Evolutionary conservation across 192 early-diverging fungal genomes (phyloP), one percentile per base, ranked within the genome.

Genomic region (Coemansia sp.): DNA sequence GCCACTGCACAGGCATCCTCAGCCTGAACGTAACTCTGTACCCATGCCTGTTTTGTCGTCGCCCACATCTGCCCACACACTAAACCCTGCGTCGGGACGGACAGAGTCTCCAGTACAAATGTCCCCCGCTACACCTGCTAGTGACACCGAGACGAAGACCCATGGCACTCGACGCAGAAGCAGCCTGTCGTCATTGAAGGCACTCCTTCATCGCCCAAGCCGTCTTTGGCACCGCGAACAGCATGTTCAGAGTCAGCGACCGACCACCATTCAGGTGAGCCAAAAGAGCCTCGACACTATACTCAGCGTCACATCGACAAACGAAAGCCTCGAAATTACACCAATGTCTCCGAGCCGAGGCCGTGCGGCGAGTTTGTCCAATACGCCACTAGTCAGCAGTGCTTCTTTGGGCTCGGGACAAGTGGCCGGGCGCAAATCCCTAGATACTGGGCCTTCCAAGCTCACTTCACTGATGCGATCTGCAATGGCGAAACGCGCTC

Each of bases 191-290:
- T 51, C 74, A 13, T 46, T 84, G 41, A 75, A 71, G 42, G 68
- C 63, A 18, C 64, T 84, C 10, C 78, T 84, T 41, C 70, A 67
- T 12, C 73, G 81, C 7, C 66, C 73, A 43, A 74, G 72, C 70
- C 71, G 44, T 29, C n/a, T 42, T 34, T 63, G 61, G 61, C 36
- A 42, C 38, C 61, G 61, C 20, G 36, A 63, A 11, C 61, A 27
- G 3, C 61, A 40, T 24, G 61, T 20, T 27, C 61, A 42, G 38
- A 42, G 38, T 13, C 61, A 38, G 11, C 38, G 31, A 34, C 22
- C 38, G 20, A 36, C 18, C 3, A 41, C 20, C 9, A 3, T 22
- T 38, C 38, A 41, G 3, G 13, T 40, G 31, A 36, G 33, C 33
- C 60, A 66, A 16, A 22, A 60, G 27, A 72, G 66, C 38, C 64